Evolutionary conservation across 225 moss, liverwort and hornwort genomes (phyloP), one percentile per base, ranked within the genome.

Genomic region (Pseudisothecium myosuroides): DNA sequence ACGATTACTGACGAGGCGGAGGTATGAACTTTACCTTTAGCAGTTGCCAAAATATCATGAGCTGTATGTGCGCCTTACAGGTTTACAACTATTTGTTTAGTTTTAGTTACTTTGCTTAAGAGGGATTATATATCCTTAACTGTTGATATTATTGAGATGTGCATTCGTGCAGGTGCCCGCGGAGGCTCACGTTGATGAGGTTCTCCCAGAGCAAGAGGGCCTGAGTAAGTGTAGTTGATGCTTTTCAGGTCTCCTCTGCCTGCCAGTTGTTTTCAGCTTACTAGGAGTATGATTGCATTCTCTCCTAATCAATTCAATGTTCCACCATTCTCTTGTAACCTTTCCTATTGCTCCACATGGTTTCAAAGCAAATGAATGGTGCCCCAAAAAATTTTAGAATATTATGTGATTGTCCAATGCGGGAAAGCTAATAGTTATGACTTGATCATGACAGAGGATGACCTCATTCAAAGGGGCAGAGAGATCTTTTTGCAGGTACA

Each of bases 401-500:
- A 39, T 24, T 41, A 39, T 74, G 21, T 80, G 52, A 54, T 60
- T 76, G 31, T 83, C 60, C 52, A 50, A 39, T 62, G n/a, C 80
- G 59, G 37, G 59, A 79, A 86, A 66, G 60, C 89, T 93, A 88
- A 86, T 34, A 52, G 43, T 80, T 84, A 36, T 59, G 77, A 88
- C 82, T 87, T 76, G 88, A 68, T 73, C 82, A 81, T 90, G 83
- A 65, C 90, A 94, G 94, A 94, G 90, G 92, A 90, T 85, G 94
- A 93, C 69, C 62, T 94, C 84, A 87, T 94, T 83, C 87, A 32
- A 68, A 90, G 27, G 63, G 95, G 95, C 88, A 93, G 92, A 92
- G 95, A 95, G 90, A 89, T 95, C 68, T 92, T 95, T 86, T 77
- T 95, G 34, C 95, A 95, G 95, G 76, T 76, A 52, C 72, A 49